Percentiles rank a stretch among this genome's conserved stretches.
phyloP scores from a whole-genome alignment of 306 rosid species.

The Sesbania bispinosa region DNA sequence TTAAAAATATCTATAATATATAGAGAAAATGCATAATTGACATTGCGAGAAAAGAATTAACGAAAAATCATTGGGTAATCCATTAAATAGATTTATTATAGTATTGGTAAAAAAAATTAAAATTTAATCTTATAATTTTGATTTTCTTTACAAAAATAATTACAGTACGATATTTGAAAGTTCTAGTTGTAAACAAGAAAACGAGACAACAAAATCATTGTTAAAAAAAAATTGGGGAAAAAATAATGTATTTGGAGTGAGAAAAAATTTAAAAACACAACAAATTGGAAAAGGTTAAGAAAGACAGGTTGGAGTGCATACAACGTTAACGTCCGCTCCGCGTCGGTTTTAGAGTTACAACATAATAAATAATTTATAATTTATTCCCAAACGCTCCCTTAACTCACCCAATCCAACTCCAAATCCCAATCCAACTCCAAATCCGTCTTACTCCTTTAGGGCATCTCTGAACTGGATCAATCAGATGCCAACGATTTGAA shows the following conservation, averaged over 20 bases:
- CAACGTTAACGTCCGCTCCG: constrained; percentile 13
- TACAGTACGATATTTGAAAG: too few species aligned
- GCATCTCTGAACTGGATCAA: constrained; percentile 9
- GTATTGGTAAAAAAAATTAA: too few species aligned
- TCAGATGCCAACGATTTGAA: constrained; percentile 15
- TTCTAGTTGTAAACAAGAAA: too few species aligned
- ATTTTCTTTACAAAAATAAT: too few species aligned
- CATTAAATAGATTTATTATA: too few species aligned
- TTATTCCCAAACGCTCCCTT: constrained; percentile 28
- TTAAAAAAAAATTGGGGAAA: background rate
- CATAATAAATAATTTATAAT: background rate
- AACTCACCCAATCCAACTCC: constrained; percentile 1
- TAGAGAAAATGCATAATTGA: too few species aligned
- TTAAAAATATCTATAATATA: too few species aligned
- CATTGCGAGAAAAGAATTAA: too few species aligned
- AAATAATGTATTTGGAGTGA: background rate
- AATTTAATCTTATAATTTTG: too few species aligned
- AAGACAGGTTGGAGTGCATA: constrained; percentile 25
- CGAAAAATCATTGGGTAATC: too few species aligned
- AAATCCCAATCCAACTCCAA: constrained; percentile 16
- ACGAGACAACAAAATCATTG: too few species aligned
- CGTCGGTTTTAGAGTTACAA: background rate
- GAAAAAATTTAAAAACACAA: background rate
- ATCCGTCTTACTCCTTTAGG: background rate
- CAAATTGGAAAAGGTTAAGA: background rate